phyloP scores from a whole-genome alignment of 2,329 filamentous ascomycete genomes.

The Aspergillus candidus region DNA sequence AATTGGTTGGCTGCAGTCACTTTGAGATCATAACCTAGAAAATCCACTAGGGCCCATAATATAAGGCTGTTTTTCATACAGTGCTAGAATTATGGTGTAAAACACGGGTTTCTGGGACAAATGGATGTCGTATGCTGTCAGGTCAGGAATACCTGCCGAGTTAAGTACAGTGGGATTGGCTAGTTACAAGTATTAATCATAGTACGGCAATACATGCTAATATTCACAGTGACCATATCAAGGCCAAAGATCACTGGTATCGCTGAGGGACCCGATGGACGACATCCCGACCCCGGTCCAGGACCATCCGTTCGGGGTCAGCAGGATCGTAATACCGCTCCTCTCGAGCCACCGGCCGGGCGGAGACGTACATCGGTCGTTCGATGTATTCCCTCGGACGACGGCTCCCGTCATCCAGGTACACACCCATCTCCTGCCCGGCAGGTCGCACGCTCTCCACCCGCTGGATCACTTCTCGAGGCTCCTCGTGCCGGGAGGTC shows the following conservation, averaged over 20 bases:
- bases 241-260: slow-evolving; percentile 20
- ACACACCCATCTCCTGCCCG: slow-evolving; percentile 40
- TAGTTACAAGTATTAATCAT: no score
- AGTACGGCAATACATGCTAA: neutral
- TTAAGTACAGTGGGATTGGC: no score
- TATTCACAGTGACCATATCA: no score
- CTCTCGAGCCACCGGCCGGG: slow-evolving; percentile 29
- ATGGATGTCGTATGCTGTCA: no score
- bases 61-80: no score
- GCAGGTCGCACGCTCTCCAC: slow-evolving; percentile 39
- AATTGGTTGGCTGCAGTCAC: no score
- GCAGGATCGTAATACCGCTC: slow-evolving; percentile 34
- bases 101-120: neutral
- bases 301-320: slow-evolving; percentile 25
- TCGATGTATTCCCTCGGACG: slow-evolving; percentile 46
- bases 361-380: slow-evolving; percentile 35
- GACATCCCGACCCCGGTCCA: slow-evolving; percentile 26
- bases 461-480: slow-evolving; percentile 34
- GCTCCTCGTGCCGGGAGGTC: slow-evolving; percentile 39
- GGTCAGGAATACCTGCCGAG: no score
- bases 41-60: no score
- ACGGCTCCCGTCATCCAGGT: slow-evolving; percentile 33
- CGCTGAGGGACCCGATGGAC: slow-evolving; percentile 29
- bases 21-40: no score
- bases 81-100: no score